Evolutionary conservation across 345 rosid species (phyloP), one percentile per base, ranked within the genome.

Genomic region (Noccaea bulbosa): DNA sequence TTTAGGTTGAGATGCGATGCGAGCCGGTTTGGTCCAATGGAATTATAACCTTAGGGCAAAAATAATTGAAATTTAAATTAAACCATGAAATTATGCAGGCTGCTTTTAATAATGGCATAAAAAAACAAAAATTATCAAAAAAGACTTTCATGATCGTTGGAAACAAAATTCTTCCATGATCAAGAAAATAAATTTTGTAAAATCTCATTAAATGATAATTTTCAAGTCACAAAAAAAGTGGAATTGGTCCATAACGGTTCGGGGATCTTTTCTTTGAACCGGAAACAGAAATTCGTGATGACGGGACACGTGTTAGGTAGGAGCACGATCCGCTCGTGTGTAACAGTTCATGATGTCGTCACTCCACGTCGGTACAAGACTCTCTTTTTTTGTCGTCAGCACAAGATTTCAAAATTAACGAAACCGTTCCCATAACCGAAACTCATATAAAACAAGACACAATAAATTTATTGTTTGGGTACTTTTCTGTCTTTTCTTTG

Each of bases 401-500:
- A 53, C 9, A 46, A 61, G 56, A 44, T 51, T 61, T 75, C 69
- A 53, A 75, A 61, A 61, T 74, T 74, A 67, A 68, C 70, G 74
- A 75, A 75, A 69, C 79, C 74, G 74, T 75, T 75, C 74, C 57
- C 65, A 75, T 75, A 75, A 68, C 78, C 69, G 78, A 75, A 75
- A 75, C 78, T 75, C 74, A 53, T 16, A 39, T 45, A 68, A 61
- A 68, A 75, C 69, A 67, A 74, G 12, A 52, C 69, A 44, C 63
- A n/a, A 22, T 52, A 22, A 60, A 67, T 57, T 35, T 27, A 22
- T 15, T 5, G 30, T 60, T 12, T 14, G 43, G 40, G 63, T 67
- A 59, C 55, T 67, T 43, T 73, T 65, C 60, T 65, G 67, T 73
- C 71, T 43, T 64, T 67, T 49, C 30, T 58, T 33, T 40, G 15